A percentile compares a stretch with the other conserved stretches of the same genome.
Conservation (phyloP, 1,284 basidiomycete species). For the Microbotryum lychnidis-dioicae region DNA sequence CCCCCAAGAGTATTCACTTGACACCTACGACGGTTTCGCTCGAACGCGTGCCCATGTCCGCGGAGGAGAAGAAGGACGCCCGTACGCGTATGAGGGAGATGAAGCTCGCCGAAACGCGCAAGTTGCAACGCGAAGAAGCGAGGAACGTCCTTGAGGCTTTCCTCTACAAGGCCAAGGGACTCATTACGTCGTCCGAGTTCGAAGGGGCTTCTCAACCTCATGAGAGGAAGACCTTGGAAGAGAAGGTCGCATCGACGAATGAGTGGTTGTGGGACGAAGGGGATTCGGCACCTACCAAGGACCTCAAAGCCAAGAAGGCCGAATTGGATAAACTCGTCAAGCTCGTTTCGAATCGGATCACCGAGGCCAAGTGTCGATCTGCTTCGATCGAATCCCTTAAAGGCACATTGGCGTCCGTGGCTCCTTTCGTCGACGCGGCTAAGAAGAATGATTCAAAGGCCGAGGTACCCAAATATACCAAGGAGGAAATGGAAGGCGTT, state of each 20-base stretch:
- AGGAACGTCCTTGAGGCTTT: conserved; percentile 86
- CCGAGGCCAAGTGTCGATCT: conserved; percentile 37
- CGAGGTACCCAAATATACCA: conserved; percentile 55
- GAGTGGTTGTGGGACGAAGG: conserved; percentile 77
- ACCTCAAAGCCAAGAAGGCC: conserved; percentile 64
- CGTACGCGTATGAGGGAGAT: conserved; percentile 39
- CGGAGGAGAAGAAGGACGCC: conserved; percentile 56
- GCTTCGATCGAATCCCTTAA: conserved; percentile 57
- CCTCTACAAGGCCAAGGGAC: conserved; percentile 78
- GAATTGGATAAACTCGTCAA: conserved; percentile 69
- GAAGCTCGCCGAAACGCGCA: conserved; percentile 66
- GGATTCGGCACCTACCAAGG: conserved; percentile 69
- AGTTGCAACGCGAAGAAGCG: conserved; percentile 75
- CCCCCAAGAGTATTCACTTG: conserved; percentile 48
- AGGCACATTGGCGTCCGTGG: conserved; percentile 53
- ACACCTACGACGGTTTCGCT: conserved; percentile 55
- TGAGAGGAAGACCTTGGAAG: conserved; percentile 60
- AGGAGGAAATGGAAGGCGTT: conserved; percentile 64
- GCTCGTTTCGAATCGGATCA: conserved; percentile 43
- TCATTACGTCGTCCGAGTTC: conserved; percentile 52
- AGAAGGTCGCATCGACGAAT: conserved; percentile 61
- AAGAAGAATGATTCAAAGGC: conserved; percentile 48
- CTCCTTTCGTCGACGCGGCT: conserved; percentile 72
- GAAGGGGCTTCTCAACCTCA: conserved; percentile 35
- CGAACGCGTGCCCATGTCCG: conserved; percentile 54